Conservation (phyloP, 2,329 filamentous ascomycete species). For the Neodidymelliopsis sp. region DNA sequence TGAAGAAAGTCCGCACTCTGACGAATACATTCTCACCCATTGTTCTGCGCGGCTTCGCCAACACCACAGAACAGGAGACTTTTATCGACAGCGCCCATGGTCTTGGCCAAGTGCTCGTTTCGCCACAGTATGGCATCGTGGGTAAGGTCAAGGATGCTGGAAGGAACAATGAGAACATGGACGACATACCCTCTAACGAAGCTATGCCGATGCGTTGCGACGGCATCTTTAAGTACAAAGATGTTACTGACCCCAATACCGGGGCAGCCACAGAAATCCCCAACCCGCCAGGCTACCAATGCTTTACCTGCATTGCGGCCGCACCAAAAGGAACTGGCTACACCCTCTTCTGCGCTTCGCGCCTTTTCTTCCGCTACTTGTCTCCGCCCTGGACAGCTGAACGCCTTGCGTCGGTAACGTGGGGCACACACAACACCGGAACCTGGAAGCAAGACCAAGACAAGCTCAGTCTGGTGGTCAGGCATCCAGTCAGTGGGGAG, state of each 20-base stretch:
- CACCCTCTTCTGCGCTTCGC: conserved; percentile 63
- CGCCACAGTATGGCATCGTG: conserved; percentile 64
- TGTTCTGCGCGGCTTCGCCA: conserved; percentile 60
- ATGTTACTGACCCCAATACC: conserved; percentile 47
- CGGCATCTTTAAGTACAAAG: conserved; percentile 63
- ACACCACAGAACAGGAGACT: conserved; percentile 54
- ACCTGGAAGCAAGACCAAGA: conserved; percentile 51
- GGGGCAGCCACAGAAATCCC: conserved; percentile 51
- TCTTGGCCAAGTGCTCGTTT: conserved; percentile 58
- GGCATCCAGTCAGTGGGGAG: conserved; percentile 55
- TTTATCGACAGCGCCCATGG: conserved; percentile 58
- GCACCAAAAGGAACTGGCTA: conserved; percentile 61
- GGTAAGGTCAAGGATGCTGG: conserved; percentile 68
- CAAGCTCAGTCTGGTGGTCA: conserved; percentile 55
- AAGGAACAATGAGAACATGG: conserved; percentile 54
- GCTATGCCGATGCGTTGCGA: conserved; percentile 66
- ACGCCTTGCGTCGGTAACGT: conserved; percentile 51
- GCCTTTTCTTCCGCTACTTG: conserved; percentile 59
- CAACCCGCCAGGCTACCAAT: conserved; percentile 54
- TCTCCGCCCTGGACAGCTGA: conserved; percentile 49
- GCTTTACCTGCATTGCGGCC: conserved; percentile 58
- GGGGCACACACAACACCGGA: conserved; percentile 16
- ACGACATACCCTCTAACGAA: conserved; percentile 60
- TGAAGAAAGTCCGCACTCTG: conserved; percentile 55
- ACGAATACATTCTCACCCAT: conserved; percentile 62